These are phyloP conservation scores for Trichomonascaceae sp. DNA, from an alignment of 1,139 yeast species.

Conservation along the genomic window DNA sequence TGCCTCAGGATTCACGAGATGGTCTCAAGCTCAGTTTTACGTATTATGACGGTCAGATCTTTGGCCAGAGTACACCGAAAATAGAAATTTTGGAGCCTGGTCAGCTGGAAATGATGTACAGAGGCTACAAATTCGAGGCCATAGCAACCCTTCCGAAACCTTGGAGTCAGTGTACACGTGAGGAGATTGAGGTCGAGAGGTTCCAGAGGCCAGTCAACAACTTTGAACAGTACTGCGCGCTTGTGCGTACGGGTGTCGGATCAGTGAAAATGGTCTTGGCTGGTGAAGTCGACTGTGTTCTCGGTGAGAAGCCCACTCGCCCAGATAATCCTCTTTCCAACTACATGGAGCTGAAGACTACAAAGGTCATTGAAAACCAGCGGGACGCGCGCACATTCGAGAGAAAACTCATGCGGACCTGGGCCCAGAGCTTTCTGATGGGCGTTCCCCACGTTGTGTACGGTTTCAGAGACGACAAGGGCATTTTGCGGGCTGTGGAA, in stretches of 20 bases:
- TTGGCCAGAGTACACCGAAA: too few relatives aligned
- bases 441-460: conserved; percentile 70
- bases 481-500: conserved; percentile 54
- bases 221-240: conserved; percentile 64
- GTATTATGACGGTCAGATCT: conserved; percentile 72
- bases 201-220: conserved; percentile 44
- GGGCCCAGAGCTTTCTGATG: conserved; percentile 89
- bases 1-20: conserved; percentile 45
- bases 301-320: conserved; percentile 58
- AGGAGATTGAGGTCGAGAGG: conserved; percentile 47
- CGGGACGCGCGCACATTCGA: conserved; percentile 52
- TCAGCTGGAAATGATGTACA: conserved; percentile 24
- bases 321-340: conserved; percentile 42
- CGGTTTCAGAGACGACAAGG: conserved; percentile 73
- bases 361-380: conserved; percentile 39
- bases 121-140: conserved; percentile 66
- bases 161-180: conserved; percentile 55
- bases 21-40: conserved; percentile 51
- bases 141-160: conserved; percentile 66
- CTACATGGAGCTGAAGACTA: conserved; percentile 78
- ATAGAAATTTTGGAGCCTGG: conserved; percentile 42
- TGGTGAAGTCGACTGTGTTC: conserved; percentile 85
- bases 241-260: conserved; percentile 78
- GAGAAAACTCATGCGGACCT: conserved; percentile 54
- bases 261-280: conserved; percentile 55